Evolutionary conservation across 2,329 filamentous ascomycete genomes (phyloP), one percentile per base, ranked within the genome.

Genomic region (Achaetomium macrosporum): DNA sequence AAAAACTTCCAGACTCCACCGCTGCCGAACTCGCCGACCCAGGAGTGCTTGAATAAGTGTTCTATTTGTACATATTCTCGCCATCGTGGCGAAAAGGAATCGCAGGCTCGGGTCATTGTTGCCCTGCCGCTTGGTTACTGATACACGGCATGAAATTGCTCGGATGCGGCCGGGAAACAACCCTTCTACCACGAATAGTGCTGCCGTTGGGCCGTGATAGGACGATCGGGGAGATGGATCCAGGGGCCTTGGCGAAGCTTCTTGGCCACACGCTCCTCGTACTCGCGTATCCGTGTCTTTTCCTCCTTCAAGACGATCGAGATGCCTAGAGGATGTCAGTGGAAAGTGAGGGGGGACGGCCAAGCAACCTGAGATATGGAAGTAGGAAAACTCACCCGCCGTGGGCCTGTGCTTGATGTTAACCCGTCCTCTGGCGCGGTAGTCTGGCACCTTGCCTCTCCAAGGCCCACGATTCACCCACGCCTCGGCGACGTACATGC

Each of bases 231-330:
- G 49, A 97, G 74, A 63, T 91, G 89, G 12, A 87, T 81, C 92
- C 92, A 96, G 15, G 92, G 83, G 58, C 88, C 88, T 56, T 84
- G 80, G 65, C 84, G 84, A 50, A 80, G 76, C 68, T 87, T 79
- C 75, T 89, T 92, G 61, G 83, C 83, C 66, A 89, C 78, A 54
- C 84, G 82, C 65, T 96, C 90, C 53, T 88, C 77, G 65, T 86
- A 82, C 66, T 90, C 79, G 56, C 93, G 82, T 64, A 96, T 84
- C 50, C 90, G 79, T 6, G 93, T 96, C 69, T 87, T 87, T 69
- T 97, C 91, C 68, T 99, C 93, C 74, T 97, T 99, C 66, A 99
- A 74, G 13, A 96, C 69, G 35, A 99, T 73, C 0, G 85, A 83
- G 56, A 96, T 80, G 59, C 79, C 88, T 90, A 61, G n/a, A 36